phyloP scores from a whole-genome alignment of 2,329 filamentous ascomycete species.

The Pestalotiopsis sp. region DNA sequence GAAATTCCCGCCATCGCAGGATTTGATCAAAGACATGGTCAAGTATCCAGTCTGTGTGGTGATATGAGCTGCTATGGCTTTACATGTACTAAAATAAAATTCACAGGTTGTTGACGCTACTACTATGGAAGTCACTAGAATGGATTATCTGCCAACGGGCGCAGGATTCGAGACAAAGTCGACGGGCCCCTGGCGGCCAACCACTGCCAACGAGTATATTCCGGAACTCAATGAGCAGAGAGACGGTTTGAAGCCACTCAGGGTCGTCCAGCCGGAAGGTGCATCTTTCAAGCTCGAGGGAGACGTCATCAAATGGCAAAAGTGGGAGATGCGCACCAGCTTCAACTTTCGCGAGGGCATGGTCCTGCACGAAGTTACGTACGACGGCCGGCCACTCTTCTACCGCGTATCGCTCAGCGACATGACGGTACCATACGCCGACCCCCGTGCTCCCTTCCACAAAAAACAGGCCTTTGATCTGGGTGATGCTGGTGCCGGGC shows the following conservation, averaged over 20 bases:
- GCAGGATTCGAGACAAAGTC: neutral
- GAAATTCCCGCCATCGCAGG: neutral
- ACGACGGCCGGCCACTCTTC: constrained; percentile 61
- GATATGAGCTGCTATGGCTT: neutral
- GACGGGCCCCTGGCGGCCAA: neutral
- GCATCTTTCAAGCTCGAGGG: constrained; percentile 34
- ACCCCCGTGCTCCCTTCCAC: constrained; percentile 63
- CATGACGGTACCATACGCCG: constrained; percentile 66
- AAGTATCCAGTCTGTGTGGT: neutral
- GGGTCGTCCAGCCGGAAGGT: constrained; percentile 65
- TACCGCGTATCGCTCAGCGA: constrained; percentile 64
- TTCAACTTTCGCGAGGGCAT: constrained; percentile 66
- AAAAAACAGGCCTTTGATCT: constrained; percentile 73
- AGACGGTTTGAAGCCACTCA: constrained; percentile 67
- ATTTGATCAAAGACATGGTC: neutral
- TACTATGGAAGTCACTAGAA: constrained; percentile 2
- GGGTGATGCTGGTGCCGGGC: constrained; percentile 66
- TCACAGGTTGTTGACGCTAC: constrained; percentile 3
- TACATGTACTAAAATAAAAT: neutral
- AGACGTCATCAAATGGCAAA: constrained; percentile 36
- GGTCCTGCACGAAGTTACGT: constrained; percentile 64
- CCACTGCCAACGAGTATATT: constrained; percentile 6
- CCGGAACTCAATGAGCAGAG: constrained; percentile 9
- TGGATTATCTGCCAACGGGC: constrained; percentile 9
- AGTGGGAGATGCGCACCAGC: constrained; percentile 63